Base-by-base conservation (phyloP, 179 eudicot genomes). In the Spergularia azorica region DNA sequence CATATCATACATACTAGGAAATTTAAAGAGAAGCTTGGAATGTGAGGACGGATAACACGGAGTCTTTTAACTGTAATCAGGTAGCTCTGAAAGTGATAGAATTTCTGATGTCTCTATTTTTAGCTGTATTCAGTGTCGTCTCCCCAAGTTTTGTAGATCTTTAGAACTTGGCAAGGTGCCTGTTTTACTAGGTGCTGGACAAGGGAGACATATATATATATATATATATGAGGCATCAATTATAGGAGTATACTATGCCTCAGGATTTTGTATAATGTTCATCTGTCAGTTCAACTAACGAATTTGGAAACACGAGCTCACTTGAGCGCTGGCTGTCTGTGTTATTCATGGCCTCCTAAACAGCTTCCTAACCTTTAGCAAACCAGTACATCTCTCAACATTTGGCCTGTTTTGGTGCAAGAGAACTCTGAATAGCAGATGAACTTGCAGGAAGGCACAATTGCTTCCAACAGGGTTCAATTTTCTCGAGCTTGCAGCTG, bases 21-120 rank as follows among this genome's bases (percentile, higher is more conserved):
- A 87, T 67, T 91, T 94, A 15, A 92, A 90, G 85, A 83, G 88
- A 63, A 89, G 90, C 67, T 83, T 94, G 88, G 87, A 94, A 21
- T 94, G 98, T 81, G 98, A 89, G 62, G 96, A 94, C 18, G 86
- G 87, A 75, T 90, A 81, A 87, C 3, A 6, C 0, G 5, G 57
- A 36, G 9, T 55, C 61, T 52, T 17, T 48, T 36, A 21, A 50
- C 62, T 9, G 43, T 77, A 63, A 73, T 59, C 26, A 61, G 66
- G 63, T 65, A 81, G 70, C 75, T 59, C 64, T 70, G 71, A 11
- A 75, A 32, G 65, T n/a, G 9, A 60, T 17, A 63, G 51, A 70
- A 57, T 4, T 39, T 26, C 13, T 18, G 36, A 58, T 74, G 67
- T 36, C 59, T 66, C 77, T 57, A 64, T 48, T 65, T 12, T 48